These are phyloP conservation scores for Colletotrichum liriopes DNA, from an alignment of 2,329 filamentous ascomycete genomes.

Conservation along the genomic window DNA sequence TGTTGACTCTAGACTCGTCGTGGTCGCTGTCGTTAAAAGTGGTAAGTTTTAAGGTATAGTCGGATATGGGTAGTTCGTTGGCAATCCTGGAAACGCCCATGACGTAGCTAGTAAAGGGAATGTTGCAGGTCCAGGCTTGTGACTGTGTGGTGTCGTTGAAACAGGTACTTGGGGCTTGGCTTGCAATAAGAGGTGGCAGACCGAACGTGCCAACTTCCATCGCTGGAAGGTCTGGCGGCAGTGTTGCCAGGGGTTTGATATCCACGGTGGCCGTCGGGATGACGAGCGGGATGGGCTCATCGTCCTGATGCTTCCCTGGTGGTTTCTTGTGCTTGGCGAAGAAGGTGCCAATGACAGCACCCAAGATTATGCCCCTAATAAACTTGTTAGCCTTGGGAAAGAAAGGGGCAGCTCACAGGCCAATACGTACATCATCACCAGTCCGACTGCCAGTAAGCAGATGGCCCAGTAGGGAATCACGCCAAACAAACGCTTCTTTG, in stretches of 20 bases:
- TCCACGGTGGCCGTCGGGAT: conserved; percentile 61
- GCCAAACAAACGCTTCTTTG: conserved; percentile 70
- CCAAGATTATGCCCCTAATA: conserved; percentile 64
- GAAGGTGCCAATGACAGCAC: conserved; percentile 69
- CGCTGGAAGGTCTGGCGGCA: conserved; percentile 66
- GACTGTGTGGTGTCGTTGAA: conserved; percentile 69
- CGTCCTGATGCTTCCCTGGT: conserved; percentile 45
- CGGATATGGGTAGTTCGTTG: conserved; percentile 48
- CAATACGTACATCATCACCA: conserved; percentile 62
- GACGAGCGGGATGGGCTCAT: conserved; percentile 51
- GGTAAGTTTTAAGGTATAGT: conserved; percentile 60
- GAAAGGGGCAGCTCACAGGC: too few relatives aligned
- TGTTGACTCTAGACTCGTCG: conserved; percentile 43
- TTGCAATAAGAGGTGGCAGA: conserved; percentile 69
- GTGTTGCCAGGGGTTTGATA: conserved; percentile 64
- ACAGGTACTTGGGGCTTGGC: conserved; percentile 68
- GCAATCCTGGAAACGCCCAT: conserved; percentile 57
- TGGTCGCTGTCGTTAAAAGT: conserved; percentile 56
- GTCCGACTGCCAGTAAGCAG: conserved; percentile 62
- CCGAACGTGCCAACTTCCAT: conserved; percentile 70
- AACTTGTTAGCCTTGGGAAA: background rate
- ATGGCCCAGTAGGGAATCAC: conserved; percentile 76
- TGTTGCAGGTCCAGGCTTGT: conserved; percentile 76
- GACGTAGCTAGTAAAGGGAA: conserved; percentile 62
- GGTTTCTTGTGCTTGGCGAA: conserved; percentile 53